Evolutionary conservation across 805 yeast genomes (phyloP).

Genomic region (Saccharomyces eubayanus): DNA sequence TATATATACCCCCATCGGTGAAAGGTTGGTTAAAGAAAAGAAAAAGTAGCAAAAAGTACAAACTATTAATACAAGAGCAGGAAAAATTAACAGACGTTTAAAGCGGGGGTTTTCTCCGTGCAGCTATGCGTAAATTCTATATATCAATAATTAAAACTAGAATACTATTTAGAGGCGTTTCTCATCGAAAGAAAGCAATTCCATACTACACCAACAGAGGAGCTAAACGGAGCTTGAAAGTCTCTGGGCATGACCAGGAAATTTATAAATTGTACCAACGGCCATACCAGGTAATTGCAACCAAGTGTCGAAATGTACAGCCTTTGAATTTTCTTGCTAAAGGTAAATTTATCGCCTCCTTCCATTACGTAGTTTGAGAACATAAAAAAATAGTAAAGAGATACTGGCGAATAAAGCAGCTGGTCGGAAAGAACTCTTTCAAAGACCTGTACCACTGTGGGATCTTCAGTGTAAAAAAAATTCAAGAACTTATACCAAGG

Average conservation of each 20-base stretch:
- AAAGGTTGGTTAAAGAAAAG: conserved; percentile 31
- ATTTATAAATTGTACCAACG: conserved; percentile 69
- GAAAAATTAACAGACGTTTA: background rate
- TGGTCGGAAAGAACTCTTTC: conserved; percentile 88
- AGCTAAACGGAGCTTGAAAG: conserved; percentile 85
- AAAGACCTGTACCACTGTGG: conserved; percentile 74
- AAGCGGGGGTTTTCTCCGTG: background rate
- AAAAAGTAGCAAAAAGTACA: conserved; percentile 34
- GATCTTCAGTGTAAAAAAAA: conserved; percentile 66
- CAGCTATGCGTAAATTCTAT: background rate
- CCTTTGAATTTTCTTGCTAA: conserved; percentile 53
- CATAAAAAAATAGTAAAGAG: conserved; percentile 69
- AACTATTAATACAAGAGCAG: conserved; percentile 20
- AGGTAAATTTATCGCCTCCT: conserved; percentile 55
- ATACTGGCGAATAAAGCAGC: conserved; percentile 78
- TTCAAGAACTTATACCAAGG: conserved; percentile 85
- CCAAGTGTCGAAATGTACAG: conserved; percentile 62
- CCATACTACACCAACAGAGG: conserved; percentile 84
- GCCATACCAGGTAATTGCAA: conserved; percentile 71
- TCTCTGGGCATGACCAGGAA: conserved; percentile 60
- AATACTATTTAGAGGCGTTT: conserved; percentile 41
- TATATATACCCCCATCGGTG: conserved; percentile 28
- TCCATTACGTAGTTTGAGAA: conserved; percentile 81
- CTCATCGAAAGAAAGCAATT: conserved; percentile 83
- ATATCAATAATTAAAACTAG: background rate